Base-by-base conservation (phyloP, 495 filamentous ascomycete genomes). In the Xylona heveae region DNA sequence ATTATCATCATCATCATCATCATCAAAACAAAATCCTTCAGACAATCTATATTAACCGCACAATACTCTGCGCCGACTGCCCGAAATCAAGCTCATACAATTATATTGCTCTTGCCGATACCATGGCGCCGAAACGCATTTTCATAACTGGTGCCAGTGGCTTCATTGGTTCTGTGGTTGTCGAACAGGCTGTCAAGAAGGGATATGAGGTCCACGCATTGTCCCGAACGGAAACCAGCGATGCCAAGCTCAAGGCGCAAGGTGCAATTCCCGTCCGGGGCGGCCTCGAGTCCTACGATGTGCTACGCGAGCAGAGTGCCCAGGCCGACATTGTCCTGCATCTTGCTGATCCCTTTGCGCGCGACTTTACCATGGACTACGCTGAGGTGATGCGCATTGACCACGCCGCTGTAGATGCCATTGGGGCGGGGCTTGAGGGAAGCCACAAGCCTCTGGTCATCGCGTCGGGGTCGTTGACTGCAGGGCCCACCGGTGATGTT, bases 61-160 rank as follows among this genome's bases (percentile, higher is more conserved):
- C n/a, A n/a, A n/a, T n/a, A n/a, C n/a, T n/a, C n/a, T n/a, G n/a
- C n/a, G n/a, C n/a, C n/a, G n/a, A n/a, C n/a, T n/a, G n/a, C n/a
- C n/a, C n/a, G n/a, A n/a, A n/a, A n/a, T n/a, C n/a, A n/a, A n/a
- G n/a, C n/a, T n/a, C n/a, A n/a, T n/a, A n/a, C 23, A 25, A 25
- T 13, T 25, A 8, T 25, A 25, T 25, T 13, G 13, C 7, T 8
- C 23, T 8, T 25, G 7, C 23, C 13, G 23, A 25, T 25, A 13
- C 23, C 7, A 25, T 13, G 13, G 13, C 13, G 20, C 27, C 24
- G 20, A 38, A 33, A 30, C 37, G 32, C 28, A 30, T 61, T 38
- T 59, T 61, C 49, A 48, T 61, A 6, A 56, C 55, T 12, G 57
- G 57, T 12, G 57, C 42, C 19, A 46, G 38, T 27, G 57, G 57